Percentiles rank a stretch among this genome's conserved stretches.
phyloP scores from a whole-genome alignment of 2,329 filamentous ascomycete genomes.

The Arthrinium phaeospermum region DNA sequence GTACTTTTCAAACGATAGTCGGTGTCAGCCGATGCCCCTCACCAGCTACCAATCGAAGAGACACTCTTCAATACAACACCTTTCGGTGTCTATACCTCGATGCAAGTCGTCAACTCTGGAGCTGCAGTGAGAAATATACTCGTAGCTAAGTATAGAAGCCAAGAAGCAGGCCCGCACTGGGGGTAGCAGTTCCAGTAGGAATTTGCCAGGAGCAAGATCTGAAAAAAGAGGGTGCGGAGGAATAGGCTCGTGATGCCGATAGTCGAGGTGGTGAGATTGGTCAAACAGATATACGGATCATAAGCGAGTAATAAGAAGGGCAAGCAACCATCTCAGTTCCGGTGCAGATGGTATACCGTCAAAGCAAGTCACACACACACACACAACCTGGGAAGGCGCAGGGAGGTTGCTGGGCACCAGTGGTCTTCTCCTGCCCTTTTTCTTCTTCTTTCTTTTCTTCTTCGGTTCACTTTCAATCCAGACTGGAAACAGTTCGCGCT shows the following conservation, averaged over 20 bases:
- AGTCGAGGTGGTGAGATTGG: constrained; percentile 1
- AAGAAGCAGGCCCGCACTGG: background rate
- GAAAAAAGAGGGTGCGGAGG: background rate
- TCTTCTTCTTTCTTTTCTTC: no score
- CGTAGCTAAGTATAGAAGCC: background rate
- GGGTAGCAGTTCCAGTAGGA: background rate
- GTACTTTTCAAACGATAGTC: background rate
- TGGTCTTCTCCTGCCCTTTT: background rate
- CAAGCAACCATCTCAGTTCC: background rate
- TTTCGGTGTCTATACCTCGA: background rate
- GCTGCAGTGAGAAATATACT: background rate
- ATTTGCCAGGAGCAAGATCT: background rate
- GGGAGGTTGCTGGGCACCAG: background rate
- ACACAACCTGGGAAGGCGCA: background rate
- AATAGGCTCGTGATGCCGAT: background rate
- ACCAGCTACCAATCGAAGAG: background rate
- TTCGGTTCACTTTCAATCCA: background rate
- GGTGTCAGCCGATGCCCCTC: background rate
- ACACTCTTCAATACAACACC: background rate
- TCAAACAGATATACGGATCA: background rate
- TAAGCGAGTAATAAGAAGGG: background rate
- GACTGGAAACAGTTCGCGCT: background rate
- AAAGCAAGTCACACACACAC: background rate
- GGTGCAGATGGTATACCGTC: background rate
- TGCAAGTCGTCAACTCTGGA: background rate